A percentile compares a stretch with the other conserved stretches of the same genome.
Conservation (phyloP, 2,329 filamentous ascomycete species). For the Paracamarosporium sp. region DNA sequence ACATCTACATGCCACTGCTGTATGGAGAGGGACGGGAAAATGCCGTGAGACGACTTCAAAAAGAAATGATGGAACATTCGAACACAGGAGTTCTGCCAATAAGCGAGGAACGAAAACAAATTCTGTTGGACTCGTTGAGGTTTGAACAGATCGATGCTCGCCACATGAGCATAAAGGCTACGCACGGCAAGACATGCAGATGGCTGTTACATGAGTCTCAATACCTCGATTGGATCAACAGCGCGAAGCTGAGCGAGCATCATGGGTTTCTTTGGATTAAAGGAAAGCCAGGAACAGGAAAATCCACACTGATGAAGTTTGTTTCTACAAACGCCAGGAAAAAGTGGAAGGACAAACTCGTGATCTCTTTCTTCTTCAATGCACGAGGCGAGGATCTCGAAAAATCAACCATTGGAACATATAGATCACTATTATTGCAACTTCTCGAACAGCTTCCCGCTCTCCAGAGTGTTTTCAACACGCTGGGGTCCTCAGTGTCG, state of each 20-base stretch:
- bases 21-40: too few relatives aligned
- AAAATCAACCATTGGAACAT: slow-evolving; percentile 18
- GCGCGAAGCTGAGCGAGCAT: slow-evolving; percentile 26
- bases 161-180: slow-evolving; percentile 39
- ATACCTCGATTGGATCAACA: slow-evolving; percentile 48
- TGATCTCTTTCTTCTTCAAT: slow-evolving; percentile 23
- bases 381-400: slow-evolving; percentile 16
- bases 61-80: too few relatives aligned
- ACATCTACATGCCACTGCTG: too few relatives aligned
- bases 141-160: slow-evolving; percentile 48
- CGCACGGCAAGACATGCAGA: slow-evolving; percentile 45
- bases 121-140: slow-evolving; percentile 37
- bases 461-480: slow-evolving; percentile 8
- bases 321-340: not conserved
- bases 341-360: slow-evolving; percentile 1
- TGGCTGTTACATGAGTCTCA: slow-evolving; percentile 46
- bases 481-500: not conserved
- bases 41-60: too few relatives aligned
- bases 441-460: slow-evolving; percentile 14
- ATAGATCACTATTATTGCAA: slow-evolving; percentile 23
- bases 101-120: not conserved
- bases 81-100: too few relatives aligned
- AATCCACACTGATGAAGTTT: slow-evolving; percentile 42
- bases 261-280: slow-evolving; percentile 55
- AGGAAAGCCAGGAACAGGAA: slow-evolving; percentile 39